Evolutionary conservation across 169 alveolate genomes (phyloP).

Genomic region (Miamiensis avidus): DNA sequence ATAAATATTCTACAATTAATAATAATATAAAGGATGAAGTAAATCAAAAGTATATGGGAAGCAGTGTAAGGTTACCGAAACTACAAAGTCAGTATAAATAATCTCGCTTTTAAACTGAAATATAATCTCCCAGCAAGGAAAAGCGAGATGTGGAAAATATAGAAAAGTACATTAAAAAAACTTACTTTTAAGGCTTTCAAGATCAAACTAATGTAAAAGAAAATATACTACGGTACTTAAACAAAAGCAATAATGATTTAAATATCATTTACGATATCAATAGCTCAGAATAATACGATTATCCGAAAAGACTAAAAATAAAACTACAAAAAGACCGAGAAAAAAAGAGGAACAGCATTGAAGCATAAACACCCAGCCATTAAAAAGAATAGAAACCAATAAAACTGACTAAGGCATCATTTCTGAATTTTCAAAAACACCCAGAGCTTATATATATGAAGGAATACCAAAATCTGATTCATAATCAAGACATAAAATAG

Average conservation of each 20-base stretch:
- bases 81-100: no score
- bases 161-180: not conserved
- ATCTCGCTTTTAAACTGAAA: no score
- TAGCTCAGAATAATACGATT: not conserved
- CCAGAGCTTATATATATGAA: no score
- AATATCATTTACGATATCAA: not conserved
- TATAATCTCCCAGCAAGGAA: no score
- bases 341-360: not conserved
- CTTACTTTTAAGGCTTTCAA: not conserved
- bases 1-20: no score
- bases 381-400: not conserved
- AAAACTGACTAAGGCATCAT: not conserved
- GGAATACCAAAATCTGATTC: no score
- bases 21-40: no score
- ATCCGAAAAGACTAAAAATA: not conserved
- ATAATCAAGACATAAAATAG: no score
- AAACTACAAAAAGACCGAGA: not conserved
- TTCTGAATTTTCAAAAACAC: no score
- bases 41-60: no score
- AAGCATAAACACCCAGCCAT: not conserved
- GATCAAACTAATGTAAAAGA: not conserved
- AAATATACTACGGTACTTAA: no score
- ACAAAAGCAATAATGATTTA: not conserved
- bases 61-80: no score
- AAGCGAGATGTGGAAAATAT: not conserved